These are phyloP conservation scores for Fusarium papillatum DNA, from an alignment of 2,329 filamentous ascomycete genomes.

Conservation along the genomic window DNA sequence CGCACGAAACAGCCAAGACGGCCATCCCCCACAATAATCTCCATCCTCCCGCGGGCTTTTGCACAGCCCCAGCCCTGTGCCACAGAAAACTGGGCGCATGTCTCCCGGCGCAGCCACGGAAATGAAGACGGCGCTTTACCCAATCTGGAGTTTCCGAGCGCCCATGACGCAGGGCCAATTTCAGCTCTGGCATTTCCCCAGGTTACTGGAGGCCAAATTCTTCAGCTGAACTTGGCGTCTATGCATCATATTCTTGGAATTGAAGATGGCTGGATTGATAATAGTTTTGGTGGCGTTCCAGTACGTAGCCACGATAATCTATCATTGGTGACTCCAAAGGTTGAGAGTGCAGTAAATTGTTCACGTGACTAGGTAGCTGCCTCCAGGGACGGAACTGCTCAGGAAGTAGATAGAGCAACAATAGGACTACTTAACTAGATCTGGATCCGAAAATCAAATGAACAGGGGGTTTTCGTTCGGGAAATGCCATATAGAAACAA, in stretches of 20 bases:
- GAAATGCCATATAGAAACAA: neutral
- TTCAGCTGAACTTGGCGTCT: neutral
- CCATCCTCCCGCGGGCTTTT: neutral
- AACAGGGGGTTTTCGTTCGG: fast-evolving
- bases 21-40: neutral
- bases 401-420: no score
- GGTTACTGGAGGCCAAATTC: neutral
- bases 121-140: neutral
- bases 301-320: neutral
- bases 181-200: neutral
- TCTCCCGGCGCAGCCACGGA: neutral
- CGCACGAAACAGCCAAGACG: neutral
- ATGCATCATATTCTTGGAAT: neutral
- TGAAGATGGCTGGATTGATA: neutral
- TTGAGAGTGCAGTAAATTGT: neutral
- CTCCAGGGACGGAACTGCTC: no score
- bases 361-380: neutral
- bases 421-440: neutral
- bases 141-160: neutral
- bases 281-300: neutral
- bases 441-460: neutral
- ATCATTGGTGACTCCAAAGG: neutral
- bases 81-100: neutral
- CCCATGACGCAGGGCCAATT: neutral
- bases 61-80: neutral